These are phyloP conservation scores for Solanum tacnaense DNA, from an alignment of 257 asterid species.

Conservation along the genomic window DNA sequence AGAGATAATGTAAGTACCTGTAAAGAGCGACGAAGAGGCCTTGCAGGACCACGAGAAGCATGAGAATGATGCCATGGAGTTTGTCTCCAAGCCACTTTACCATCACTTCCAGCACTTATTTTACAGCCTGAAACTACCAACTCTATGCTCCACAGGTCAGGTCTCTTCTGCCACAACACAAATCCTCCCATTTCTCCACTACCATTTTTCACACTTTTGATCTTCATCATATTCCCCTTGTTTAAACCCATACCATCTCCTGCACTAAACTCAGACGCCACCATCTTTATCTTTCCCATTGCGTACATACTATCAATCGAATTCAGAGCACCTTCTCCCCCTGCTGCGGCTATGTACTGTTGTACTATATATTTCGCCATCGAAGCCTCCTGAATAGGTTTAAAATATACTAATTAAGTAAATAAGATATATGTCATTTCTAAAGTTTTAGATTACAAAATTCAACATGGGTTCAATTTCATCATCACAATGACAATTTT, in stretches of 20 bases:
- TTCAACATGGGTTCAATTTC: too few relatives aligned
- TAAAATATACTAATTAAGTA: not conserved
- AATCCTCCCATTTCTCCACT: not conserved
- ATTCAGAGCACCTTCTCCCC: conserved; percentile 24
- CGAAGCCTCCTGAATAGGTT: not conserved
- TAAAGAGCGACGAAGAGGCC: not conserved
- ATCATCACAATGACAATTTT: too few relatives aligned
- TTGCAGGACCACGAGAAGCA: not conserved
- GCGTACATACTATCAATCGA: not conserved
- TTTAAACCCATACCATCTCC: conserved; percentile 7
- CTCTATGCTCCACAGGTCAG: not conserved
- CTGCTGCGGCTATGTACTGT: conserved; percentile 21
- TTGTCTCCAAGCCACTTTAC: not conserved
- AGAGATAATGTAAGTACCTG: not conserved
- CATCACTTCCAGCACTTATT: not conserved
- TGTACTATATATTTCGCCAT: not conserved
- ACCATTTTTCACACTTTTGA: not conserved
- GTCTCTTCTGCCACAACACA: not conserved
- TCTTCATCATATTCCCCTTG: not conserved
- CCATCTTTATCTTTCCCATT: conserved; percentile 24
- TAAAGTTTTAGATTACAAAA: too few relatives aligned
- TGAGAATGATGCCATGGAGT: conserved; percentile 5
- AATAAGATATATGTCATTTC: not conserved
- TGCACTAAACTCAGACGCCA: conserved; percentile 4
- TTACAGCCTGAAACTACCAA: not conserved